Evolutionary conservation across 176 grass and related monocot genomes (phyloP), one percentile per base, ranked within the genome.

Genomic region (Otatea glauca): DNA sequence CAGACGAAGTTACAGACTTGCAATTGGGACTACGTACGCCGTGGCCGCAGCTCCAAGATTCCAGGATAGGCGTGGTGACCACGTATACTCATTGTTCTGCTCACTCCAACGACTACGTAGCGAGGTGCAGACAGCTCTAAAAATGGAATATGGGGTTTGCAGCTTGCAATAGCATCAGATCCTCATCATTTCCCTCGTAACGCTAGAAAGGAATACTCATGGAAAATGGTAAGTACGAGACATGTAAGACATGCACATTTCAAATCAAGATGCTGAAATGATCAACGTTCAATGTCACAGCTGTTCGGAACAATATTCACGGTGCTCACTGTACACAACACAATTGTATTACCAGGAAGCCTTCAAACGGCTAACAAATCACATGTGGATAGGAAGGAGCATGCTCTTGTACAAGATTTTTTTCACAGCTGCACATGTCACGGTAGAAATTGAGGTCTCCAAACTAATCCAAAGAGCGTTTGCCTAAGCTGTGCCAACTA

Each of bases 401-500:
- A 84, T 51, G 23, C 76, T 51, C 72, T 83, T 79, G 58, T 87
- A 87, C 75, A 75, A 61, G 88, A 79, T 68, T 49, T 37, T 68
- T 37, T 74, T 84, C 84, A 69, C 68, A 64, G 9, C 80, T 75
- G 66, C 74, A 84, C 69, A 78, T 53, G 23, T n/a, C 50, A 79
- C 6, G 34, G 25, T 77, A 80, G 45, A 89, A 82, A 83, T 65
- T 42, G 63, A 67, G 50, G 49, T 32, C 34, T 65, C 70, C 84
- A 89, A 75, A 81, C 71, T 86, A 81, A 50, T 10, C 63, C 39
- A 65, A 75, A 39, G 43, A 85, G 16, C 9, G 56, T 43, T 13
- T 70, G 51, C 54, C 84, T 92, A 96, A 61, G 68, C 76, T 81
- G 88, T 91, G 51, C 97, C 93, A 34, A 89, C 80, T 47, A 99